Evolutionary conservation across 352 stramenopile genomes (phyloP), one percentile per base, ranked within the genome.

Genomic region (Phytophthora vignae): DNA sequence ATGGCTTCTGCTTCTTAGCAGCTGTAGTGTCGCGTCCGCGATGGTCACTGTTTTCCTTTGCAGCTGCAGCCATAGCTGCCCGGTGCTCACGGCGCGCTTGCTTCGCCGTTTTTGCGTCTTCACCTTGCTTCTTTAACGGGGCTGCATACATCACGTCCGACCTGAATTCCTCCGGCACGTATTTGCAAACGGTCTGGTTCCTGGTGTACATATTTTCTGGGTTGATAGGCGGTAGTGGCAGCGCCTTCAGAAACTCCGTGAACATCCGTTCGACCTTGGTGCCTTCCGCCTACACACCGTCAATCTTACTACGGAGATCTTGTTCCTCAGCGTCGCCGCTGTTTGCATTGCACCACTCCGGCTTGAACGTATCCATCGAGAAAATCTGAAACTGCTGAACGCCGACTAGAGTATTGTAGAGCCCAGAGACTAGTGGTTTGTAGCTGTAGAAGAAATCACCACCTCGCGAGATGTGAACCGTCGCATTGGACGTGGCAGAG

Each of bases 401-500:
- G 2, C 55, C 38, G 3, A n/a, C 2, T n/a, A 27, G 7, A 31
- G 12, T 61, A 6, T 60, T 63, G 52, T 65, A 68, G 4, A 60
- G 31, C 36, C 71, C 69, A 1, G 21, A 40, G 5, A 71, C 4
- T 5, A 71, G 5, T 3, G 10, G 5, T 29, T 71, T 71, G 44
- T 61, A 76, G 17, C 22, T 52, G n/a, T 53, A 67, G 17, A 76
- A 64, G 9, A 67, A 61, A 0, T 5, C 4, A n/a, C 19, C 42
- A 0, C 36, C 40, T 1, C 25, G 22, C 0, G 49, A 44, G 25
- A 68, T 57, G 15, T 64, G 40, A 10, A 71, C 57, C 2, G 61
- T 68, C 3, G 9, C 15, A n/a, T 19, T 60, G 7, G 49, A 53
- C 3, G 8, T 14, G 14, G 68, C 49, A 2, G 52, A 22, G 6